A percentile compares a stretch with the other conserved stretches of the same genome.
These are phyloP conservation scores for Protea cynaroides DNA, from an alignment of 164 flowering plant species.

Conservation along the genomic window DNA sequence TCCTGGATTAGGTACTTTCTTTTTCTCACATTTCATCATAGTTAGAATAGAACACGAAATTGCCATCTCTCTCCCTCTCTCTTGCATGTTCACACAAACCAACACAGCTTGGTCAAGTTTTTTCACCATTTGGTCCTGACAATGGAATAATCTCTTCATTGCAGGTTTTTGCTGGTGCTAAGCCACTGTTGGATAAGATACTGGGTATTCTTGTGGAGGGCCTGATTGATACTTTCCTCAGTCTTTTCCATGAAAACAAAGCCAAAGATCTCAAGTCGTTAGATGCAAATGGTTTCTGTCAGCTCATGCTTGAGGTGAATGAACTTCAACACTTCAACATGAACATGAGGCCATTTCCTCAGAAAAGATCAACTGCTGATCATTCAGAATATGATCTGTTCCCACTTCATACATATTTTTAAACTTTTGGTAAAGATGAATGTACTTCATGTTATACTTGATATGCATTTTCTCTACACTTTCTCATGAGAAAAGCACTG, in stretches of 20 bases:
- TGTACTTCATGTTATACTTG: no score
- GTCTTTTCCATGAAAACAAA: slow-evolving; percentile 71
- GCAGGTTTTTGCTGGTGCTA: slow-evolving; percentile 94
- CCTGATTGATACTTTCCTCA: slow-evolving; percentile 84
- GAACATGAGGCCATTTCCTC: background rate
- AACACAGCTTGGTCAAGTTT: no score
- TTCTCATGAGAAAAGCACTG: no score
- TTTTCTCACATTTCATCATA: no score
- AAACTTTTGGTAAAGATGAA: no score
- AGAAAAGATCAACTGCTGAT: background rate
- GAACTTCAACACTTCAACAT: background rate
- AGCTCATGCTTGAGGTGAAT: slow-evolving; percentile 96
- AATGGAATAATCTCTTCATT: background rate
- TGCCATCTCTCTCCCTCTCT: no score
- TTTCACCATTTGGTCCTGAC: background rate
- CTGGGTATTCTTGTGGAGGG: slow-evolving; percentile 97
- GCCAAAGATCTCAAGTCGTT: slow-evolving; percentile 61
- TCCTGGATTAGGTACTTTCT: no score
- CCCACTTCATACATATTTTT: no score
- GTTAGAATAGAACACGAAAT: no score
- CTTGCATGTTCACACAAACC: no score
- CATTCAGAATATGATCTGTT: no score
- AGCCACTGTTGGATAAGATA: slow-evolving; percentile 80
- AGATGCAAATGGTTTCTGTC: slow-evolving; percentile 97
- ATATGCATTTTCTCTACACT: no score